Evolutionary conservation across 2,329 filamentous ascomycete genomes (phyloP), one percentile per base, ranked within the genome.

Genomic region (Didymella pinodella): DNA sequence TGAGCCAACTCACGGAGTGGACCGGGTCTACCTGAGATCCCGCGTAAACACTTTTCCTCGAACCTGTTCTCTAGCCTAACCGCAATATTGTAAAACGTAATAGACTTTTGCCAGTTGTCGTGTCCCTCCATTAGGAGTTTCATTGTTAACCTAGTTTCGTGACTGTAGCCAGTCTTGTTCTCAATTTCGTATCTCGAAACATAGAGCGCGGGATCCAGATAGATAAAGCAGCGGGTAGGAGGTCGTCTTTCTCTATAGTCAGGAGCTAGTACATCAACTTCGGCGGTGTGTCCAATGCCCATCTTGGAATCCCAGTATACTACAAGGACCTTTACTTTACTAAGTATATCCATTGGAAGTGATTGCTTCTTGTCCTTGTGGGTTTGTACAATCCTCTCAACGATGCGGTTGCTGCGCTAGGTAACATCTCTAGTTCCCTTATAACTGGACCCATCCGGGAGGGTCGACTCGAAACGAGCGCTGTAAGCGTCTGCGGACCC

Each of bases 101-200:
- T 54, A n/a, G 31, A 56, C 31, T 61, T 65, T 56, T 63, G 28
- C 55, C 25, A 22, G 41, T 64, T 22, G n/a, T 58, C 32, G 40
- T 53, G 6, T 62, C 29, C 53, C 44, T 48, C 54, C 48, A 36
- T 38, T 20, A 59, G 25, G n/a, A 22, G 47, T 51, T 62, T 60
- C 3, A 65, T 61, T n/a, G 20, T 65, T 47, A 32, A 52, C 26
- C 46, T 55, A 54, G 63, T 65, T 57, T 65, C 41, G 16, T 65
- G 31, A 22, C 63, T 65, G 3, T 44, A 63, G 22, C 48, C 25
- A 4, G 29, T 54, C 3, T 45, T 61, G 32, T 65, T 63, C 8
- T 59, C n/a, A 41, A 65, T 4, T 7, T 44, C 22, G 34, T 61
- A 61, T 4, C 26, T 2, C 45, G 1, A n/a, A n/a, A n/a, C 3